Evolutionary conservation across 495 filamentous ascomycete species (phyloP).

Genomic region (Neurospora sp.): DNA sequence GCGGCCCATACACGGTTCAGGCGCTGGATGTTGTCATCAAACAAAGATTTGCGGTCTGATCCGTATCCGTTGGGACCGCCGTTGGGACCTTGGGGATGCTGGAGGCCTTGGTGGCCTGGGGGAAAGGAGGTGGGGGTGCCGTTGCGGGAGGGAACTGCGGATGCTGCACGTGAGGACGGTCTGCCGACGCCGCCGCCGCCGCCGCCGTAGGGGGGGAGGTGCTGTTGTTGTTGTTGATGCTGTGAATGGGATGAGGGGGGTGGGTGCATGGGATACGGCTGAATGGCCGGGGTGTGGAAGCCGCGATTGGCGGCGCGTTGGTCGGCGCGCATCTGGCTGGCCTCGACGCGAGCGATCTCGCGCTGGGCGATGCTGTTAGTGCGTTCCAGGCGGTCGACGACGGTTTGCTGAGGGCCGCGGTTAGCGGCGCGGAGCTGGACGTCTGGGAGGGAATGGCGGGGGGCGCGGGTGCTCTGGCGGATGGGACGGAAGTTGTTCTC

Average conservation of each 20-base stretch:
- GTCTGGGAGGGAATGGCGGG: slow-evolving; percentile 20
- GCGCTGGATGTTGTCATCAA: slow-evolving; percentile 32
- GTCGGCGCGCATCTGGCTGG: slow-evolving; percentile 26
- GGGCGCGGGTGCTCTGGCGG: slow-evolving; percentile 21
- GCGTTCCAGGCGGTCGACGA: slow-evolving; percentile 22
- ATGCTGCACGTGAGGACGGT: not conserved
- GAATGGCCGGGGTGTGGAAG: not conserved
- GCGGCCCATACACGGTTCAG: slow-evolving; percentile 37
- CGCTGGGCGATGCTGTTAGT: slow-evolving; percentile 30
- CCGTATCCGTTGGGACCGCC: not conserved
- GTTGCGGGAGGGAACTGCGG: not conserved
- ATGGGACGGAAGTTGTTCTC: slow-evolving; percentile 7
- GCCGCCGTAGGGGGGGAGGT: not conserved
- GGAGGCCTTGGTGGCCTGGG: not conserved
- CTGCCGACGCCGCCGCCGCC: not conserved
- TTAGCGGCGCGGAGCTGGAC: slow-evolving; percentile 22
- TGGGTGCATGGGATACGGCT: not conserved
- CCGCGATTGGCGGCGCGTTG: slow-evolving; percentile 26
- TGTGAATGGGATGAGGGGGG: not conserved
- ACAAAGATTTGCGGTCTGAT: slow-evolving; percentile 14
- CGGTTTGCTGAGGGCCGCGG: slow-evolving; percentile 6
- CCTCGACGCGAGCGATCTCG: slow-evolving; percentile 35
- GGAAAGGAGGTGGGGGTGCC: not conserved
- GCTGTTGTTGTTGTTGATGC: not conserved
- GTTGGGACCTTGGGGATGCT: not conserved